A percentile compares a stretch with the other conserved stretches of the same genome.
Conservation (phyloP, 345 rosid species). For the Ceriops decandra region DNA sequence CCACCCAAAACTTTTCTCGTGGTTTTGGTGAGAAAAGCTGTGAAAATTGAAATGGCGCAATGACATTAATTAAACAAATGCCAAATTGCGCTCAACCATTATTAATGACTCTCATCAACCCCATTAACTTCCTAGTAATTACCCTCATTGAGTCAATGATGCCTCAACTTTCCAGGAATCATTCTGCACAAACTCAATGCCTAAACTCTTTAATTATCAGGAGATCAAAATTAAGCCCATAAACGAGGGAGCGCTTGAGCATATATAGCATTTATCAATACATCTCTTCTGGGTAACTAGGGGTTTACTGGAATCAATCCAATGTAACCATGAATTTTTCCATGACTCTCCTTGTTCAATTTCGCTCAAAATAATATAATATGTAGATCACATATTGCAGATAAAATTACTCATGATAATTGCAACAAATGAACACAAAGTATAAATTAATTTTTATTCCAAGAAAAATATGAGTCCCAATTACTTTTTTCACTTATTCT, state of each 20-base stretch:
- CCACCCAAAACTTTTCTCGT: no score
- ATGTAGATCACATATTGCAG: neutral
- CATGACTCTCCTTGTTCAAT: no score
- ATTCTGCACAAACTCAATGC: neutral
- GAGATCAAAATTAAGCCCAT: neutral
- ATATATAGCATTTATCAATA: no score
- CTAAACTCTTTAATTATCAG: constrained; percentile 3
- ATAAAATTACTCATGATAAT: neutral
- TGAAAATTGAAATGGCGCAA: no score
- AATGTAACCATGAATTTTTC: neutral
- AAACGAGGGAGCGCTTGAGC: neutral
- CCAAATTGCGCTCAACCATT: no score
- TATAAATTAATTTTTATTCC: neutral
- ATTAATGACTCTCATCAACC: no score
- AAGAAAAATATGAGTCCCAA: neutral
- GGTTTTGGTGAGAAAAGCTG: no score
- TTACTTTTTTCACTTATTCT: neutral
- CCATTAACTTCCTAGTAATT: no score
- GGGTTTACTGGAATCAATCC: constrained; percentile 5
- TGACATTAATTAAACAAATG: no score
- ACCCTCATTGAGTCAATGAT: neutral
- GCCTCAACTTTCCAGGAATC: neutral
- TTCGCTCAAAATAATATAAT: neutral
- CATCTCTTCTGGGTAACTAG: neutral
- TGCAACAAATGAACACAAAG: neutral